Evolutionary conservation across 352 stramenopile species (phyloP), one percentile per base, ranked within the genome.

Genomic region (Chrysophaeum taylorii): DNA sequence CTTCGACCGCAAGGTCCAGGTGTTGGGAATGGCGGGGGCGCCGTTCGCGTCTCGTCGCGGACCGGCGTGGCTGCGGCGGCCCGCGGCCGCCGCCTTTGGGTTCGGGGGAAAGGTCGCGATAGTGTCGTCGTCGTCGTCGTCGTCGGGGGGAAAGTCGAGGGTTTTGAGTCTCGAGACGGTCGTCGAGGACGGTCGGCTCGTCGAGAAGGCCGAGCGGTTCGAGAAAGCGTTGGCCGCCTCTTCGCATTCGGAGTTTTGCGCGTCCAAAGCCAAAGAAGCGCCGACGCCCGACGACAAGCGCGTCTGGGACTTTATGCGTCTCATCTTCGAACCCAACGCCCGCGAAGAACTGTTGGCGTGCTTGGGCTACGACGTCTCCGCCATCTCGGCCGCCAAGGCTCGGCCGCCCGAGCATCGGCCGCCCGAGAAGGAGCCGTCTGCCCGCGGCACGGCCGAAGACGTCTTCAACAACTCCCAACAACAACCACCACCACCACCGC

Each of bases 1-100:
- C 23, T 87, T 99, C 54, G 94, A 98, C 82, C 88, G 95, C 53
- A 98, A 97, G 74, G 81, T 98, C 39, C 90, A 98, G 79, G 84
- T 96, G 25, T 96, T 89, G 78, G 87, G 78, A 18, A 82, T 92
- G 39, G 78, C 82, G 61, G 82, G 78, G 12, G 74, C 84, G 39
- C 75, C 73, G 0, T 93, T 88, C 57, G 78, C 77, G 52, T 84
- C 80, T 39, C 87, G 87, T 53, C 87, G 91, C 64, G 89, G 93
- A 27, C 94, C 94, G 0, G 96, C 96, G 76, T 99, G 94, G 94
- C 91, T 94, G 73, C 85, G 85, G 43, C 89, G 91, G 23, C 86
- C 86, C 14, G 87, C 81, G 42, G 88, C 88, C 53, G 93, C 94
- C 5, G 89, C 89, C n/a, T 97, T 96, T 82, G 91, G 91, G 52